phyloP scores from a whole-genome alignment of 108 stramenopile genomes.

The Tribonema minus region DNA sequence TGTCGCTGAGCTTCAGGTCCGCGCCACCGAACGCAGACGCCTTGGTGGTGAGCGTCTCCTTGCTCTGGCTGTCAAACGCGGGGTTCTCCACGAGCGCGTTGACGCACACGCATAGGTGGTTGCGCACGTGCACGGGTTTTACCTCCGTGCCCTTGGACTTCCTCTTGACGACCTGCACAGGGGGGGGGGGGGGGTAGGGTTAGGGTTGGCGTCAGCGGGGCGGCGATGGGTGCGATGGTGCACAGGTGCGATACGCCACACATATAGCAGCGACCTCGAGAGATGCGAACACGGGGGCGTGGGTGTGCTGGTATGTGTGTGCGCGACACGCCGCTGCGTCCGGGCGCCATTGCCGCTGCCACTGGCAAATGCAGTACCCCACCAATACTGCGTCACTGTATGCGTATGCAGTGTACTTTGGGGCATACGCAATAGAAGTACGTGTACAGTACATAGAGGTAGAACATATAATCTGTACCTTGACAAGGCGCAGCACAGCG shows the following conservation, averaged over 20 bases:
- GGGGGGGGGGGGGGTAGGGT: neutral
- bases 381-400: too few relatives aligned
- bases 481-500: too few relatives aligned
- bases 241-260: neutral
- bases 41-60: slow-evolving; percentile 86
- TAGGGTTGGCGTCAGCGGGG: neutral
- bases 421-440: too few relatives aligned
- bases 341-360: too few relatives aligned
- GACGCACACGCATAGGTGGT: slow-evolving; percentile 88
- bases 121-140: slow-evolving; percentile 83
- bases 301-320: neutral
- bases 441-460: too few relatives aligned
- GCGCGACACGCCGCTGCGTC: too few relatives aligned
- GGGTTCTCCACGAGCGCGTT: slow-evolving; percentile 92
- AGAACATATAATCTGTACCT: too few relatives aligned
- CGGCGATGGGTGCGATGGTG: neutral
- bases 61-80: slow-evolving; percentile 95
- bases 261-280: neutral
- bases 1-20: slow-evolving; percentile 64
- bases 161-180: slow-evolving; percentile 64
- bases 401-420: too few relatives aligned
- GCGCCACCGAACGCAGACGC: slow-evolving; percentile 67
- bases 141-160: slow-evolving; percentile 90
- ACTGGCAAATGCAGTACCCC: too few relatives aligned
- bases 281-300: neutral